A percentile compares a stretch with the other conserved stretches of the same genome.
Evolutionary conservation across 306 rosid genomes (phyloP).

Genomic region (Vigna mungo): DNA sequence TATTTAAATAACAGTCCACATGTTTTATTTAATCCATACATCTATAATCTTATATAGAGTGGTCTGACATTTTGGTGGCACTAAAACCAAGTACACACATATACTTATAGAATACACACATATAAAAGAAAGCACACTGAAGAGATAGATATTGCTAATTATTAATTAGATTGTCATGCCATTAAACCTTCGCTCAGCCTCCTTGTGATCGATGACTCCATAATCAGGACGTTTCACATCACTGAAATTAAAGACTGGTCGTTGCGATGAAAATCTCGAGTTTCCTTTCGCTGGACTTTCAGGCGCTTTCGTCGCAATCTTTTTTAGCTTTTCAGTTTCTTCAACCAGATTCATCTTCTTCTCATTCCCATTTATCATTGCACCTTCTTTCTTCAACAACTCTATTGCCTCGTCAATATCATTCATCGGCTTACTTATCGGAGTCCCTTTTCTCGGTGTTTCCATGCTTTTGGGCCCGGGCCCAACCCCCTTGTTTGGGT

Average conservation of each 20-base stretch:
- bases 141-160: not conserved
- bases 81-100: not conserved
- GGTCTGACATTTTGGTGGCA: not conserved
- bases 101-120: not conserved
- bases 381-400: constrained; percentile 46
- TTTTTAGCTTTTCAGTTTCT: constrained; percentile 40
- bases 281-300: constrained; percentile 11
- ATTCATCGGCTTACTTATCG: constrained; percentile 49
- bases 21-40: constrained; percentile 22
- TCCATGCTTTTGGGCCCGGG: constrained; percentile 35
- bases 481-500: not conserved
- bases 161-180: constrained; percentile 31
- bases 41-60: not conserved
- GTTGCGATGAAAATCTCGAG: not conserved
- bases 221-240: not conserved
- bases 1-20: constrained; percentile 17
- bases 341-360: constrained; percentile 36
- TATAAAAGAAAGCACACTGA: not conserved
- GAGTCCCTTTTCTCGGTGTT: constrained; percentile 44
- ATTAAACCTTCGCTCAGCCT: constrained; percentile 31
- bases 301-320: not conserved
- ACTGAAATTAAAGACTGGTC: not conserved
- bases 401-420: constrained; percentile 46
- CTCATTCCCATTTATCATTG: not conserved
- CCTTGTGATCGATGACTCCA: constrained; percentile 18